Evolutionary conservation across 164 flowering plant species (phyloP), one percentile per base, ranked within the genome.

Genomic region (Nelumbo lutea): DNA sequence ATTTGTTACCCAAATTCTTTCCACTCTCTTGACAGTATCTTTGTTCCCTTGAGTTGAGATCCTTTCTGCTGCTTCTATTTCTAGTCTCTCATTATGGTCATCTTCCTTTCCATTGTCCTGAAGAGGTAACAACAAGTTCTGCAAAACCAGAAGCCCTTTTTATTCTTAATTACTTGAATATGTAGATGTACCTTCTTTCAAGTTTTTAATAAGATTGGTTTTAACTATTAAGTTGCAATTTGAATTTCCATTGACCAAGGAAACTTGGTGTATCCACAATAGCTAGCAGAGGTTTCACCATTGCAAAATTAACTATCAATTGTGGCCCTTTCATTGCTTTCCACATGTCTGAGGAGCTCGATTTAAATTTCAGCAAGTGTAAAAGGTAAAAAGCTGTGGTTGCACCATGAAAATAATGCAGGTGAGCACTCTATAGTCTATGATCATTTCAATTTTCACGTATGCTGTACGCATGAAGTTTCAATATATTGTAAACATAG

Each of bases 121-220:
- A 13, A 41, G 68, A 53, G 59, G 68, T n/a, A 52, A 42, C 39
- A 53, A 52, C 27, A 40, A 39, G 46, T 27, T 65, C 68, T 65
- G 60, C 39, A 11, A 53, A 65, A 6, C 15, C 46, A 11, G 53
- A 40, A 1, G 4, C 57, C n/a, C 14, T 53, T 10, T 2, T 53
- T 11, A 53, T 53, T 53, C 57, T 53, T 53, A 2, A 14, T 1
- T 53, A 51, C 7, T 7, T 51, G 27, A 27, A 27, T 27, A 27
- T 27, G 27, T 27, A 27, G 27, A 27, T 27, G 27, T 27, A 27
- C 48, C 48, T 46, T 4, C 48, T 46, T 46, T 46, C 48, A 46
- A 15, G 57, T 2, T 53, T 53, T 11, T 27, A 27, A 27, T 27
- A 27, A 27, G 27, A 27, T 27, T 27, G 27, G 27, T 27, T 27